Percentiles rank a stretch among this genome's conserved stretches.
These are phyloP conservation scores for Trebouxiophyceae sp. DNA, from an alignment of 163 green algal species.

Conservation along the genomic window DNA sequence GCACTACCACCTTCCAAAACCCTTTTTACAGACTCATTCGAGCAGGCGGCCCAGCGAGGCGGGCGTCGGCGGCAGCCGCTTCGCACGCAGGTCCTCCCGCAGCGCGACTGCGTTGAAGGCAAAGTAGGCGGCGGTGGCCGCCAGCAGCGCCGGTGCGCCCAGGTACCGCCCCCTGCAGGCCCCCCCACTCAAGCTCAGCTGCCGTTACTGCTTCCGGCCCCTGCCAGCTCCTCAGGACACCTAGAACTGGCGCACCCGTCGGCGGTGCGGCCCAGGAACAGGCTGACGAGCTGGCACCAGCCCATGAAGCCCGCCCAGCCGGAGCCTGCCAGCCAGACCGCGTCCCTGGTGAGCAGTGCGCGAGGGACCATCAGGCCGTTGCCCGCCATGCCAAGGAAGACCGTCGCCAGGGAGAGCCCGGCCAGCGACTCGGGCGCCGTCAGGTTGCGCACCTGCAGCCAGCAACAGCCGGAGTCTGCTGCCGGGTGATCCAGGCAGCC, in stretches of 20 bases:
- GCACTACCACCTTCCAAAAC: not conserved
- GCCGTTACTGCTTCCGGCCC: not conserved
- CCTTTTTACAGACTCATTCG: not conserved
- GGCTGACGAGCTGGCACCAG: conserved; percentile 62
- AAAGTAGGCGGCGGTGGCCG: not conserved
- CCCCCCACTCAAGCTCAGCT: not conserved
- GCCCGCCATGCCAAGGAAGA: conserved; percentile 70
- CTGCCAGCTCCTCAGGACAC: not conserved
- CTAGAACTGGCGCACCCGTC: conserved; percentile 11
- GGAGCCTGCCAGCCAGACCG: conserved; percentile 71
- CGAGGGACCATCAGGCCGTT: conserved; percentile 89
- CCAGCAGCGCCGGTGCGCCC: not conserved
- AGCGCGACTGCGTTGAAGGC: not conserved
- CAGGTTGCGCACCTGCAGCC: conserved; percentile 30
- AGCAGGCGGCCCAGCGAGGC: not conserved
- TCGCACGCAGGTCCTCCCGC: not conserved
- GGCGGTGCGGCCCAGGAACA: conserved; percentile 23
- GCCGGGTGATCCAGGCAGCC: not conserved
- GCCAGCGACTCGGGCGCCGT: conserved; percentile 39
- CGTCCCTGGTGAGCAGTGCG: conserved; percentile 70
- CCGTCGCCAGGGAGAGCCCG: conserved; percentile 63
- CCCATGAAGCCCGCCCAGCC: conserved; percentile 52
- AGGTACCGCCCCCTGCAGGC: not conserved
- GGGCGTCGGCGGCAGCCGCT: not conserved
- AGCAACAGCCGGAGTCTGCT: too few relatives aligned